Evolutionary conservation across 371 early-diverging fungal species (phyloP).

Genomic region (Rhizopus microsporus): DNA sequence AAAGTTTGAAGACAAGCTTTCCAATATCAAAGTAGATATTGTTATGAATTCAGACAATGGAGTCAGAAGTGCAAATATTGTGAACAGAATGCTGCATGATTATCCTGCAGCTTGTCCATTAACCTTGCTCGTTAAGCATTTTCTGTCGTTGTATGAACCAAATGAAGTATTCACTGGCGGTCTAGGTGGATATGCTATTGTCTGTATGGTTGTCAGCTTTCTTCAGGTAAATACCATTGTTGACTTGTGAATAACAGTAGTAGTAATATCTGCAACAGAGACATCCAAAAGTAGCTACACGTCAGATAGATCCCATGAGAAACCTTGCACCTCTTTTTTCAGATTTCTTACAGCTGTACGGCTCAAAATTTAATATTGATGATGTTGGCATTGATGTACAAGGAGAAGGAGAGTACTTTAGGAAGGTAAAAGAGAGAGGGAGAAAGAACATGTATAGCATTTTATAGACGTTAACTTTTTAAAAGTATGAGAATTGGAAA

Average conservation of each 20-base stretch:
- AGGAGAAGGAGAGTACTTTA: slow-evolving; percentile 61
- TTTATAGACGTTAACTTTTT: not conserved
- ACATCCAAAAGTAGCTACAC: slow-evolving; percentile 81
- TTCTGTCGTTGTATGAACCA: slow-evolving; percentile 67
- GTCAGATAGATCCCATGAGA: slow-evolving; percentile 64
- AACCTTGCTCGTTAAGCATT: slow-evolving; percentile 82
- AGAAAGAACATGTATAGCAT: not conserved
- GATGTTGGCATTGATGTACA: slow-evolving; percentile 69
- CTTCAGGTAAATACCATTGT: slow-evolving; percentile 57
- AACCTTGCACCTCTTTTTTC: slow-evolving; percentile 91
- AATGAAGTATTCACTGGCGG: slow-evolving; percentile 96
- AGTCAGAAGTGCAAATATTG: slow-evolving; percentile 60
- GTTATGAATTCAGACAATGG: slow-evolving; percentile 77
- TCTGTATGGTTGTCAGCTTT: slow-evolving; percentile 84
- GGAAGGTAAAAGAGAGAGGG: slow-evolving; percentile 42
- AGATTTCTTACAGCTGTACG: slow-evolving; percentile 96
- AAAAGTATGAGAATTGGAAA: slow-evolving; percentile 15
- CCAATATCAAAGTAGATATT: slow-evolving; percentile 81
- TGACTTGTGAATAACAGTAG: not conserved
- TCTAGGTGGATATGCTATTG: slow-evolving; percentile 89
- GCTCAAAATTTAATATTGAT: slow-evolving; percentile 72
- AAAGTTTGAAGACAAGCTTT: slow-evolving; percentile 79
- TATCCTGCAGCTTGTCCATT: slow-evolving; percentile 70
- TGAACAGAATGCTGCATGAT: slow-evolving; percentile 53
- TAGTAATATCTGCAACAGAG: slow-evolving; percentile 38